These are phyloP conservation scores for Aspergillus vadensis DNA, from an alignment of 2,329 filamentous ascomycete species.

Conservation along the genomic window DNA sequence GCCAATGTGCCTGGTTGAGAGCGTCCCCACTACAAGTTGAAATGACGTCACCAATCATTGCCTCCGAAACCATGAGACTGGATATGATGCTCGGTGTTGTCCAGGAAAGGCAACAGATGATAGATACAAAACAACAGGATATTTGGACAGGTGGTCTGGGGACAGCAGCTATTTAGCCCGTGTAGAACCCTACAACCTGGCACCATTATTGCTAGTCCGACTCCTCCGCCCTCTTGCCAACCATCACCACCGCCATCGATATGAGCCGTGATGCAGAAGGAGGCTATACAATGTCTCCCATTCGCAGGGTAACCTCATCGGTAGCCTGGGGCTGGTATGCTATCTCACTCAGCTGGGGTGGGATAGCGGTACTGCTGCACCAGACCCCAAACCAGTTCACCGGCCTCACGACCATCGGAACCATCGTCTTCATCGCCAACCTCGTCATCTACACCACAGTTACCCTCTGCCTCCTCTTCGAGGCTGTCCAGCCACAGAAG, in stretches of 20 bases:
- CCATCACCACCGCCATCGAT: neutral
- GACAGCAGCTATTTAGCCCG: too few species aligned
- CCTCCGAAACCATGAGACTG: too few species aligned
- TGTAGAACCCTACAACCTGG: neutral
- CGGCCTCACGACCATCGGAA: conserved; percentile 63
- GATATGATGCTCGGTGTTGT: too few species aligned
- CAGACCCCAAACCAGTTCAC: conserved; percentile 62
- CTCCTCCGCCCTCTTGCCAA: neutral
- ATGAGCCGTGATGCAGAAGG: neutral
- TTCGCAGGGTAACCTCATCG: conserved; percentile 10
- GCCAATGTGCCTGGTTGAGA: too few species aligned
- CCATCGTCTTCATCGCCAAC: conserved; percentile 66
- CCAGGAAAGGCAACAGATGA: too few species aligned
- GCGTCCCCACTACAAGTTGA: too few species aligned
- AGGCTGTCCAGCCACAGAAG: neutral
- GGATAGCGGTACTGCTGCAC: conserved; percentile 63
- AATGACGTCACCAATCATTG: too few species aligned
- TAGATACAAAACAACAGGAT: too few species aligned
- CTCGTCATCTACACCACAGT: conserved; percentile 62
- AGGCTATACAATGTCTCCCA: neutral
- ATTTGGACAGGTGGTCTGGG: too few species aligned
- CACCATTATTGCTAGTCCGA: neutral
- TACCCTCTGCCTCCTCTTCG: conserved; percentile 44
- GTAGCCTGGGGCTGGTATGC: conserved; percentile 72
- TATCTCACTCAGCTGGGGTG: conserved; percentile 71